phyloP scores from a whole-genome alignment of 2,329 filamentous ascomycete species.

The Aspergillus ibericus region DNA sequence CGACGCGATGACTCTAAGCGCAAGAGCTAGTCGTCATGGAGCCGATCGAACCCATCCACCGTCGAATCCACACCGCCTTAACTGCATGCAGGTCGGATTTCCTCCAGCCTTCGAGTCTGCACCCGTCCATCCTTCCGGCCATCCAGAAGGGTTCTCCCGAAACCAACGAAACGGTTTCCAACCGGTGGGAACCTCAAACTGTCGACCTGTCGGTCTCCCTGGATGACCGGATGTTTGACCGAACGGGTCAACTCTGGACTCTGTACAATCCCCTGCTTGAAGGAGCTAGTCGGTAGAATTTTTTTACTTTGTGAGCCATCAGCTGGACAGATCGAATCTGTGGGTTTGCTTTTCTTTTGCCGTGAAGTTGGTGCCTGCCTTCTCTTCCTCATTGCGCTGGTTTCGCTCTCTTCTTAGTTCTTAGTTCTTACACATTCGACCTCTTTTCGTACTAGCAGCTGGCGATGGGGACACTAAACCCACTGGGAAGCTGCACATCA shows the following conservation, averaged over 20 bases:
- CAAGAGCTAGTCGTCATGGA: background rate
- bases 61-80: constrained; percentile 18
- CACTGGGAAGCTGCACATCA: background rate
- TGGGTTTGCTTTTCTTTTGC: background rate
- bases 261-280: background rate
- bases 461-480: background rate
- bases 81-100: constrained; percentile 14
- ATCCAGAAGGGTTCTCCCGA: background rate
- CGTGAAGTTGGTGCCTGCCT: no score
- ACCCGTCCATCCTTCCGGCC: constrained; percentile 12
- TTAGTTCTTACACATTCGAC: no score
- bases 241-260: background rate
- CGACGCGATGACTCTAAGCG: background rate
- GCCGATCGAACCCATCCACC: constrained; percentile 7
- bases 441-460: no score
- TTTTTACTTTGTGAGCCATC: constrained; percentile 12
- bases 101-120: constrained; percentile 10
- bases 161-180: background rate
- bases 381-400: background rate
- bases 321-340: constrained; percentile 25
- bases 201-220: background rate
- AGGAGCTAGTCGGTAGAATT: background rate
- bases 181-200: no score
- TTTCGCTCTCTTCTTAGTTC: background rate
- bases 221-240: background rate